These are phyloP conservation scores for Eucalyptus pumila DNA, from an alignment of 345 rosid species.

Conservation along the genomic window DNA sequence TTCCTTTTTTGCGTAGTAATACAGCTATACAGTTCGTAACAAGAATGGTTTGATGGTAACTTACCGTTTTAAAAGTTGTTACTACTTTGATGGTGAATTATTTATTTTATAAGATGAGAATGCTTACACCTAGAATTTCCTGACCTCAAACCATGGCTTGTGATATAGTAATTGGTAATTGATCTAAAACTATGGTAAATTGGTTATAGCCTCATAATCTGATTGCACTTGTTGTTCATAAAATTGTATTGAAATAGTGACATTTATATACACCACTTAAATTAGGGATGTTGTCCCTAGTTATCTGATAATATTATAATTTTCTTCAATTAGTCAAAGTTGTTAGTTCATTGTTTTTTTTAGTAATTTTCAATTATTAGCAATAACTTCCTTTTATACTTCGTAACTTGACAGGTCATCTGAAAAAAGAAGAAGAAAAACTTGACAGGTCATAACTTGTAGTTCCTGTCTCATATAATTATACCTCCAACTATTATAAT, in stretches of 20 bases:
- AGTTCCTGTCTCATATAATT: not conserved
- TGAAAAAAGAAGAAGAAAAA: too few relatives aligned
- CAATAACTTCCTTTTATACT: not conserved
- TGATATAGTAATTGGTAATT: not conserved
- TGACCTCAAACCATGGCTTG: not conserved
- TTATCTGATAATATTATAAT: not conserved
- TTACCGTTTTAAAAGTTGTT: not conserved
- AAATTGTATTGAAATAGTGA: not conserved
- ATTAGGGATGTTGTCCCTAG: not conserved
- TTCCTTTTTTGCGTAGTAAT: not conserved
- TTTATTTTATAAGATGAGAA: not conserved
- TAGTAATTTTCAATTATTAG: not conserved
- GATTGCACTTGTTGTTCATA: not conserved
- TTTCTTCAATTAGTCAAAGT: not conserved
- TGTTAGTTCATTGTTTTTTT: not conserved
- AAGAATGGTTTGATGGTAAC: not conserved
- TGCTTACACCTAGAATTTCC: not conserved
- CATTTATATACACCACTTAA: not conserved
- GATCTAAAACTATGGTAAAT: not conserved
- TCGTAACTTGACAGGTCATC: not conserved
- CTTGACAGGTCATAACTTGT: not conserved
- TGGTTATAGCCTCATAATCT: not conserved
- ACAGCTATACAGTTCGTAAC: not conserved
- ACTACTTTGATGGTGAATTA: not conserved
- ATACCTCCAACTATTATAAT: not conserved